These are phyloP conservation scores for Trichoderma aggressivum DNA, from an alignment of 2,329 filamentous ascomycete genomes.

Conservation along the genomic window DNA sequence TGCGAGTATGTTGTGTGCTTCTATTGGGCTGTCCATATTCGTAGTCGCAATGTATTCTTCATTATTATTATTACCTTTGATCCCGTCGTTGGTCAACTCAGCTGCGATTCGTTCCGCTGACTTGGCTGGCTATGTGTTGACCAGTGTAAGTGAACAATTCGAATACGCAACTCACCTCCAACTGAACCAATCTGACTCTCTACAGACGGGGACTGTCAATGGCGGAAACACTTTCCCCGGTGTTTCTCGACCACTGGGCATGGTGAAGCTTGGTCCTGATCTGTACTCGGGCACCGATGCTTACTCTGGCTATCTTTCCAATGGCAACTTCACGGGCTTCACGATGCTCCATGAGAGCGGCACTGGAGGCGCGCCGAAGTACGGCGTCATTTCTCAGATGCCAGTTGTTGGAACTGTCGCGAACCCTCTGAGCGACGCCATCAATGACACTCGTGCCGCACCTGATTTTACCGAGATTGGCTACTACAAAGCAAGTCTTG, in stretches of 20 bases:
- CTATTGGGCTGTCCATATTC: not conserved
- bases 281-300: slow-evolving; percentile 47
- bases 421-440: slow-evolving; percentile 54
- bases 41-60: slow-evolving; percentile 16
- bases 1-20: not conserved
- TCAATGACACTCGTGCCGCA: slow-evolving; percentile 52
- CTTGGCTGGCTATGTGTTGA: slow-evolving; percentile 35
- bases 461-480: slow-evolving; percentile 55
- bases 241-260: slow-evolving; percentile 45
- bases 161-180: not conserved
- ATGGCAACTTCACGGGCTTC: slow-evolving; percentile 56
- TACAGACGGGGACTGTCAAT: slow-evolving; percentile 42
- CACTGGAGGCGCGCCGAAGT: slow-evolving; percentile 67
- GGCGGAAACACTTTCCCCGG: slow-evolving; percentile 51
- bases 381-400: slow-evolving; percentile 62
- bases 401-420: slow-evolving; percentile 48
- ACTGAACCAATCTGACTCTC: not conserved
- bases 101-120: slow-evolving; percentile 21
- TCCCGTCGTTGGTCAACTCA: not conserved
- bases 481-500: slow-evolving; percentile 56
- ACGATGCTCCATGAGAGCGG: slow-evolving; percentile 64
- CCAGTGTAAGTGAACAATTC: slow-evolving; percentile 30
- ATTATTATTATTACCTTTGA: not conserved
- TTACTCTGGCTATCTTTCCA: slow-evolving; percentile 51
- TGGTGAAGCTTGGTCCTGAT: slow-evolving; percentile 50